phyloP scores from a whole-genome alignment of 371 early-diverging fungal genomes.

The Mortierella sp. region DNA sequence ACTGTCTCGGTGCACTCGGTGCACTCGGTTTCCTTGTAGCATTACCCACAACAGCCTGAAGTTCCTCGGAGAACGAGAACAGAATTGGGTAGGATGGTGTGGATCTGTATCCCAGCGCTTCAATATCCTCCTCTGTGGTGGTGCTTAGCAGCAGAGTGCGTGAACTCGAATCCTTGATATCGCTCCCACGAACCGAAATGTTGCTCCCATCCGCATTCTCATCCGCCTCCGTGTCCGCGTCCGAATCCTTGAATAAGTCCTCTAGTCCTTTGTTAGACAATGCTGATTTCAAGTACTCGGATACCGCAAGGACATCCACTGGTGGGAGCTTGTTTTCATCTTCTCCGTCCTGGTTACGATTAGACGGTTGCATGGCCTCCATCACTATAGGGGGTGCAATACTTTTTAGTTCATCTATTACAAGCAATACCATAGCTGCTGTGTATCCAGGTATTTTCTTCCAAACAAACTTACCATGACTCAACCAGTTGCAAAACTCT shows the following conservation, averaged over 20 bases:
- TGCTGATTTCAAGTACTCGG: constrained; percentile 26
- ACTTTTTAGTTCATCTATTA: neutral
- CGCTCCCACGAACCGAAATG: neutral
- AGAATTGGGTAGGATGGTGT: constrained; percentile 32
- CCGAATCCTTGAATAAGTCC: constrained; percentile 17
- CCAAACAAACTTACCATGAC: constrained; percentile 19
- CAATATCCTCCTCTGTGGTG: neutral
- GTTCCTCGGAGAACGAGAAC: constrained; percentile 31
- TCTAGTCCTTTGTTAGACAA: constrained; percentile 11
- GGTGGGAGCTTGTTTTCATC: constrained; percentile 19
- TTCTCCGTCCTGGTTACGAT: constrained; percentile 12
- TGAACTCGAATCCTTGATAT: neutral
- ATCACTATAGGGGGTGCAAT: constrained; percentile 20
- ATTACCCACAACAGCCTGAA: neutral
- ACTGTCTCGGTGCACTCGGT: neutral
- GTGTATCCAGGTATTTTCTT: too few species aligned
- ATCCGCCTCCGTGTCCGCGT: neutral
- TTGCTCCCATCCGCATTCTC: neutral
- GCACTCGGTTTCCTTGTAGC: neutral
- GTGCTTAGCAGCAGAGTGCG: neutral
- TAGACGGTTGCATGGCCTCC: constrained; percentile 22
- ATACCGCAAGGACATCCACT: constrained; percentile 20
- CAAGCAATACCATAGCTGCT: too few species aligned
- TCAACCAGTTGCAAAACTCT: constrained; percentile 49
- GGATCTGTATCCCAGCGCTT: neutral